These are phyloP conservation scores for Yamadazyma tumulicola DNA, from an alignment of 805 yeast genomes.

Conservation along the genomic window DNA sequence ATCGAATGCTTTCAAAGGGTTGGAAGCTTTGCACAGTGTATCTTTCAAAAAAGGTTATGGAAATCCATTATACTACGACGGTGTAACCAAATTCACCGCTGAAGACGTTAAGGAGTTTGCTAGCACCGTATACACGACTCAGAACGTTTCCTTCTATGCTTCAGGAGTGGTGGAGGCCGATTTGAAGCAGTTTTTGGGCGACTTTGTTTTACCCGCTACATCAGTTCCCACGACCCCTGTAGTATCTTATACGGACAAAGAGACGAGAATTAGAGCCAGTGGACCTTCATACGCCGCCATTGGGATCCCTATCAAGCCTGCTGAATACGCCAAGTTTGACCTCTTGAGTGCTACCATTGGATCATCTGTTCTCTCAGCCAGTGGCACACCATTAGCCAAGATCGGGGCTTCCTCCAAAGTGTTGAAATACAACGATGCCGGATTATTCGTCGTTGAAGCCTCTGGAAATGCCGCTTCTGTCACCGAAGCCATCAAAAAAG, in stretches of 20 bases:
- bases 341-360: constrained; percentile 69
- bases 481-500: constrained; percentile 56
- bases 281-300: constrained; percentile 73
- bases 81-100: constrained; percentile 49
- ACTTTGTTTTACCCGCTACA: constrained; percentile 64
- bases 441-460: constrained; percentile 71
- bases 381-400: constrained; percentile 47
- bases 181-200: constrained; percentile 61
- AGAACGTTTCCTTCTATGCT: constrained; percentile 69
- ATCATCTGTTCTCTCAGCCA: constrained; percentile 54
- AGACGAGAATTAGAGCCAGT: constrained; percentile 59
- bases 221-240: constrained; percentile 37
- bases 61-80: constrained; percentile 73
- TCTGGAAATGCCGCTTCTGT: constrained; percentile 55
- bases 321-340: constrained; percentile 63
- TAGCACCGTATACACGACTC: constrained; percentile 59
- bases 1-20: constrained; percentile 56
- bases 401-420: constrained; percentile 52
- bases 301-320: constrained; percentile 71
- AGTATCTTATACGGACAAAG: constrained; percentile 58
- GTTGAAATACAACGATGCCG: constrained; percentile 70
- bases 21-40: constrained; percentile 73
- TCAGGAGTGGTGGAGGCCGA: constrained; percentile 72
- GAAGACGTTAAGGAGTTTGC: constrained; percentile 71
- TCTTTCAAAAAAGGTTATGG: constrained; percentile 90